Base-by-base conservation (phyloP, 768 basidiomycete genomes). In the Boletus vinaceobasis region DNA sequence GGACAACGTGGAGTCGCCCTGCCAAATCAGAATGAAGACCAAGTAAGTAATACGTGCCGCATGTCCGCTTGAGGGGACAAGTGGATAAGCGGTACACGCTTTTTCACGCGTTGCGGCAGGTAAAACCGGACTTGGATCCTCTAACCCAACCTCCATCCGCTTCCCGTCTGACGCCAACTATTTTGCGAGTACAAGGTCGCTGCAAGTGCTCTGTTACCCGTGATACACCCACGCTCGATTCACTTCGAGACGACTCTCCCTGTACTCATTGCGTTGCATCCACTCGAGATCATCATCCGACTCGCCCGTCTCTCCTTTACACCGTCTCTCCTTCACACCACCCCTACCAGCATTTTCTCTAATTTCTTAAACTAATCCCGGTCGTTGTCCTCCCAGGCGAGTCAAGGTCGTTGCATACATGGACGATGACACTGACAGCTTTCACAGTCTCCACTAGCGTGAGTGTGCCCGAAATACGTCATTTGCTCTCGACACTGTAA, bases 1-100 rank as follows among this genome's bases (percentile, higher is more conserved):
- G 84, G 73, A 75, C 77, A 86, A 85, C 86, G 85, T 87, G 80
- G 72, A 72, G 70, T 75, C 71, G 71, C 75, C 60, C 53, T 70
- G 54, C 69, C 71, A 65, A 70, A 82, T 83, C 80, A 79, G 81
- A 85, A 56, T 50, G 66, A 62, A 58, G 61, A 66, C 64, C 48
- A 62, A 64, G 59, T 65, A 57, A 59, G 63, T 67, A 71, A 68
- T 70, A 62, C 58, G 27, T 38, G 65, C 68, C 61, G 58, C 65
- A 53, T 69, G 67, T 47, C 66, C 66, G 66, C 61, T 66, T 66
- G 59, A 60, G 50, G 56, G 60, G 71, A 75, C 77, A 72, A 64
- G 71, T 73, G 75, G 74, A 73, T 77, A 81, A 81, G 77, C 79
- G 77, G 75, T 56, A 71, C 77, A 80, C 76, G 76, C 74, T 73